phyloP scores from a whole-genome alignment of 148 eudicot genomes.

The Talinum fruticosum region DNA sequence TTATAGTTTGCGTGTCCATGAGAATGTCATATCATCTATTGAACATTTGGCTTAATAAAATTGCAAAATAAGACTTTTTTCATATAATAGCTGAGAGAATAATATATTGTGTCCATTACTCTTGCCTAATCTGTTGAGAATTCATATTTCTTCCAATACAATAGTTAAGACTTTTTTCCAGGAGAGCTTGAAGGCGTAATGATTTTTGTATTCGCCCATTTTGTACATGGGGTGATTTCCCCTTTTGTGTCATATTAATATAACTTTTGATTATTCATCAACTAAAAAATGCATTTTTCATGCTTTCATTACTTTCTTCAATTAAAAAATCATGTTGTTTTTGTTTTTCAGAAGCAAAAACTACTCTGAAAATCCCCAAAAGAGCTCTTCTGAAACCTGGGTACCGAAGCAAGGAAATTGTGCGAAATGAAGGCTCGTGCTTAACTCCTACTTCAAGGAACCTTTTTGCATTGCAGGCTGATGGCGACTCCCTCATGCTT shows the following conservation, averaged over 20 bases:
- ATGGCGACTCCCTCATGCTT: constrained; percentile 47
- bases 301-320: neutral
- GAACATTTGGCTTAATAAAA: neutral
- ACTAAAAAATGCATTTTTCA: too few species aligned
- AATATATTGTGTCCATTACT: too few species aligned
- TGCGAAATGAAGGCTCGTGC: constrained; percentile 45
- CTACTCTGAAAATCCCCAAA: constrained; percentile 52
- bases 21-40: neutral
- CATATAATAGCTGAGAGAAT: too few species aligned
- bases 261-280: too few species aligned
- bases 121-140: neutral
- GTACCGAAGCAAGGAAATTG: constrained; percentile 42
- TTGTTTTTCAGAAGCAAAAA: constrained; percentile 50
- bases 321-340: constrained; percentile 1
- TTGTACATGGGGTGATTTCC: too few species aligned
- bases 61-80: neutral
- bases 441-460: constrained; percentile 48
- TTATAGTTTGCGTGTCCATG: too few species aligned
- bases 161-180: too few species aligned
- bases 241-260: too few species aligned
- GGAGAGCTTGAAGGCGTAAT: too few species aligned
- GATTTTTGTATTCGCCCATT: too few species aligned
- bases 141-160: neutral
- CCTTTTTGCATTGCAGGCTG: constrained; percentile 48
- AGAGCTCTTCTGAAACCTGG: constrained; percentile 36